Percentiles rank a stretch among this genome's conserved stretches.
Evolutionary conservation across 2,329 filamentous ascomycete genomes (phyloP).

Genomic region (Scedosporium minutisporum): DNA sequence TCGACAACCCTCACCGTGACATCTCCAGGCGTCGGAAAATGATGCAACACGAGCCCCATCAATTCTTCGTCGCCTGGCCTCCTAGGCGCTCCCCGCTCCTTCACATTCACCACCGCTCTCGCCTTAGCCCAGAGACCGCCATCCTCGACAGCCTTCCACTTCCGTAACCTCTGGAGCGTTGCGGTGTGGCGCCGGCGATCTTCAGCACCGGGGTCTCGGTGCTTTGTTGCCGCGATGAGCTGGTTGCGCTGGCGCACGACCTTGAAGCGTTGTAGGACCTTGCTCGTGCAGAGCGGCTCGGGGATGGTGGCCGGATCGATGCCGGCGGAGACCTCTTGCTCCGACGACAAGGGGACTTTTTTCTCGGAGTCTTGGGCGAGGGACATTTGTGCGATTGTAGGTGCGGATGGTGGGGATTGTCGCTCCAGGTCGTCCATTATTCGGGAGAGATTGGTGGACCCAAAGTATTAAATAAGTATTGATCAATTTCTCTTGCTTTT

Average conservation of each 20-base stretch:
- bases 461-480: too few species aligned
- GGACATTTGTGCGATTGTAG: too few species aligned
- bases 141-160: background rate
- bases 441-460: too few species aligned
- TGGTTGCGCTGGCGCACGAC: background rate
- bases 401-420: too few species aligned
- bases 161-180: background rate
- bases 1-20: background rate
- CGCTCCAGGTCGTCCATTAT: too few species aligned
- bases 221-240: background rate
- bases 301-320: background rate
- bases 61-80: background rate
- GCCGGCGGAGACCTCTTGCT: background rate
- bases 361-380: background rate
- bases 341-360: background rate
- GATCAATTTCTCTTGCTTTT: too few species aligned
- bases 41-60: background rate
- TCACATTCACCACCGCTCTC: background rate
- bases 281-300: background rate
- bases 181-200: background rate
- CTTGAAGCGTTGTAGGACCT: background rate
- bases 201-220: background rate
- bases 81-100: background rate
- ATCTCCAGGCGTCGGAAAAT: background rate
- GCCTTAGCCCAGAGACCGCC: background rate